Base-by-base conservation (phyloP, 495 filamentous ascomycete genomes). In the Xylaria sp. region DNA sequence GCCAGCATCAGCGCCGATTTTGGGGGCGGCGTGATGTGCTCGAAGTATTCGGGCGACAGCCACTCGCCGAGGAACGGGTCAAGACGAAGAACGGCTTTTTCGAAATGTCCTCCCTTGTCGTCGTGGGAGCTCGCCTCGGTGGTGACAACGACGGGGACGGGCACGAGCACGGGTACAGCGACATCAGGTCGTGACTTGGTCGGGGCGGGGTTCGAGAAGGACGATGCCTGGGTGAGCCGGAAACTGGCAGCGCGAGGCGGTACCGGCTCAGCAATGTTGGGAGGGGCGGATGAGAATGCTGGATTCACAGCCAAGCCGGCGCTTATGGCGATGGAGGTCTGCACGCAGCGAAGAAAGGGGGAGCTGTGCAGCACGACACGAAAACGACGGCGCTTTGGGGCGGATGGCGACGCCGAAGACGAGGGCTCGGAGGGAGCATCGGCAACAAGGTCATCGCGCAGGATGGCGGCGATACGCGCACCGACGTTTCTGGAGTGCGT, bases 41-140 rank as follows among this genome's bases (percentile, higher is more conserved):
- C 94, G 75, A 93, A 99, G 76, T 99, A 99, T 76, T 93, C 91
- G 5, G 93, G 93, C 5, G 91, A 91, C 52, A 98, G 85, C 96
- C 96, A 99, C 83, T 99, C 96, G 19, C 97, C 97, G 3, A 98
- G 86, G 77, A 95, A 97, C 0, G 97, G 91, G 81, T 98, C 97
- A 8, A 98, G 86, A 1, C 96, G 91, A 61, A 98, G 77, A 9
- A 89, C 80, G 2, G 88, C 83, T 76, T 86, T 92, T 44, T 84
- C 82, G 44, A 81, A 71, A 24, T 41, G 52, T 8, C 14, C 9
- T 46, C 31, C n/a, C 19, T 24, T 6, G 24, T 48, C 12, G 71
- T 52, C 21, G 4, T 50, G 57, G 41, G 44, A 2, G 12, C 37
- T 63, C 35, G 14, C 37, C 17, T 61, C 29, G 17, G 29, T 7